phyloP scores from a whole-genome alignment of 2,329 filamentous ascomycete genomes.

The Hymenoscyphus linearis region DNA sequence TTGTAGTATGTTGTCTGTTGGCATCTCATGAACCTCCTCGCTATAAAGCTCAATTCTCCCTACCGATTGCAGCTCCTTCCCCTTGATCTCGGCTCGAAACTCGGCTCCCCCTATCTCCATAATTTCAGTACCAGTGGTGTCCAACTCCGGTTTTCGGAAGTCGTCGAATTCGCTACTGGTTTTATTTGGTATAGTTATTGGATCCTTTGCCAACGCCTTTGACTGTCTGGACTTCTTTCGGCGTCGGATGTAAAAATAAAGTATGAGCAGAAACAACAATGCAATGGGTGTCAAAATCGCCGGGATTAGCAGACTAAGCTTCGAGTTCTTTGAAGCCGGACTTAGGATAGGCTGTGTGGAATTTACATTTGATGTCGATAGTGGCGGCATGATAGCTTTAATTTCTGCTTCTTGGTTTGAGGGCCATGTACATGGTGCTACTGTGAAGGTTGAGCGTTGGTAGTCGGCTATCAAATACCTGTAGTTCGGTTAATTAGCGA shows the following conservation, averaged over 20 bases:
- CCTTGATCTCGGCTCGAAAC: neutral
- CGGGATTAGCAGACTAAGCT: neutral
- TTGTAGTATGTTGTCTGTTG: neutral
- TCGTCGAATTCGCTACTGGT: neutral
- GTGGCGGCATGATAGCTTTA: conserved; percentile 15
- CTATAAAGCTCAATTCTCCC: neutral
- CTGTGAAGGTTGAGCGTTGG: conserved; percentile 36
- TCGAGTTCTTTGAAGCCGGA: neutral
- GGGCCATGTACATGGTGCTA: conserved; percentile 28
- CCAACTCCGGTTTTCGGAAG: neutral
- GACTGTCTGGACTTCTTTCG: neutral
- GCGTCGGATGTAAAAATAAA: neutral
- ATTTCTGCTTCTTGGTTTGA: conserved; percentile 14
- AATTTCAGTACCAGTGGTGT: neutral
- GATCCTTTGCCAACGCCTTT: neutral
- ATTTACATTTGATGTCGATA: conserved; percentile 1
- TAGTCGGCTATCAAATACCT: conserved; percentile 34
- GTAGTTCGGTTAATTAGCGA: neutral
- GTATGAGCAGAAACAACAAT: neutral
- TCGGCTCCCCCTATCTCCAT: neutral
- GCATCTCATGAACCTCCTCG: neutral
- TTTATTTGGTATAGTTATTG: neutral
- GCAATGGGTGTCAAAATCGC: neutral
- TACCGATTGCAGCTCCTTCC: neutral
- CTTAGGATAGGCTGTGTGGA: neutral